Evolutionary conservation across 1,284 basidiomycete genomes (phyloP).

Genomic region (Fomitopsis palustris): DNA sequence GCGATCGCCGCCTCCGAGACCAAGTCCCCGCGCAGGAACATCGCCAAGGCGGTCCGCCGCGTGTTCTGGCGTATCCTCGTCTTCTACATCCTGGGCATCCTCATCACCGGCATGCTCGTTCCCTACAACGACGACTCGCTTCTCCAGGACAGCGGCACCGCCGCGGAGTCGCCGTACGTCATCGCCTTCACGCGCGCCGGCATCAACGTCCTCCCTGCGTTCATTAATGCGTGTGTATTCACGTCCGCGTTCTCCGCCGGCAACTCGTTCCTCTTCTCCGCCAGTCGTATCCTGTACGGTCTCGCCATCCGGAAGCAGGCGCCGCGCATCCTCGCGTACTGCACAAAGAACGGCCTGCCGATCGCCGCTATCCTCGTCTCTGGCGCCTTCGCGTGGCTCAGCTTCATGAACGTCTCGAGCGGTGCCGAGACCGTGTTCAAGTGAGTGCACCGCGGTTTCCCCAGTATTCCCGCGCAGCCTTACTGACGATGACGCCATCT

Average conservation of each 20-base stretch:
- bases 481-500: not conserved
- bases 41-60: slow-evolving; percentile 74
- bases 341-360: slow-evolving; percentile 75
- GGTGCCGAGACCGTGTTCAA: slow-evolving; percentile 36
- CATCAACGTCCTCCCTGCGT: slow-evolving; percentile 67
- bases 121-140: slow-evolving; percentile 65
- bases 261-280: slow-evolving; percentile 78
- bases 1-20: slow-evolving; percentile 76
- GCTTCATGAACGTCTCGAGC: slow-evolving; percentile 45
- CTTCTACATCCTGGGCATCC: slow-evolving; percentile 74
- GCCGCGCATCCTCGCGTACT: slow-evolving; percentile 56
- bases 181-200: slow-evolving; percentile 79
- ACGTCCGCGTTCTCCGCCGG: slow-evolving; percentile 82
- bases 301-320: slow-evolving; percentile 77
- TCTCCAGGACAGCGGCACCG: slow-evolving; percentile 53
- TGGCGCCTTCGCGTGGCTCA: slow-evolving; percentile 42
- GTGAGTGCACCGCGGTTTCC: slow-evolving; percentile 14
- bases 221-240: slow-evolving; percentile 68
- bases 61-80: slow-evolving; percentile 79
- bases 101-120: slow-evolving; percentile 80
- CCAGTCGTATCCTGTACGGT: slow-evolving; percentile 82
- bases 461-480: not conserved
- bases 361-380: slow-evolving; percentile 48
- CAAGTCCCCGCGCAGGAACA: slow-evolving; percentile 73
- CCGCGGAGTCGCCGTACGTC: slow-evolving; percentile 75